Base-by-base conservation (phyloP, 1,284 basidiomycete species). In the Paramarasmius palmivorus region DNA sequence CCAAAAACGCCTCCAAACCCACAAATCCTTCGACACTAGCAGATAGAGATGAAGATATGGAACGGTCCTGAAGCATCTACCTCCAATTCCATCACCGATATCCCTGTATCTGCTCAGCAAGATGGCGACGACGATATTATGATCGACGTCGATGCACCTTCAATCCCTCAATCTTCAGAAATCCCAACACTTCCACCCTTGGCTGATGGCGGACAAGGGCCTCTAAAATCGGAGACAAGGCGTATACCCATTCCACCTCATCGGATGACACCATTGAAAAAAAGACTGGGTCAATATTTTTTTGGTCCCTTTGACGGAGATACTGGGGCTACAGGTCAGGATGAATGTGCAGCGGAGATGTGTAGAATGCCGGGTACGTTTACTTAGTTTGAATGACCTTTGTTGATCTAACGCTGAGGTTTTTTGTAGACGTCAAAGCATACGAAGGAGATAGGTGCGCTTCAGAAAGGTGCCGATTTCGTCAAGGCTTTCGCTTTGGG, bases 391-490 rank as follows among this genome's bases (percentile, higher is more conserved):
- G 14, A 41, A 22, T 22, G 12, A 15, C 1, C 8, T 38, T 38
- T 19, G 40, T 45, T n/a, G 10, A 22, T 23, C 20, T 49, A 50
- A n/a, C 25, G 19, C 12, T 20, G 6, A 35, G 0, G 14, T 3
- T 22, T 26, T 22, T 42, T 50, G 32, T 53, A 98, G 95, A 96
- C 95, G 17, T 98, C 95, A 29, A 94, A 89, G 68, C 92, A 94
- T 63, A 98, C 96, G 1, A 92, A 92, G 65, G 93, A 95, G 59
- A 82, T 90, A 23, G 93, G 93, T 23, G 89, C 92, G 8, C 78
- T 99, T 26, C 96, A 99, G 69, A 98, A 97, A 66, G 96, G 96
- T n/a, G 92, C 94, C 19, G 96, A 99, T 72, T 99, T 99, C 67
- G 88, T 98, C 57, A 95, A 97, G 68, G 95, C 96, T 1, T 99